A percentile compares a stretch with the other conserved stretches of the same genome.
These are phyloP conservation scores for Usnea hakonensis DNA, from an alignment of 495 filamentous ascomycete species.

Conservation along the genomic window DNA sequence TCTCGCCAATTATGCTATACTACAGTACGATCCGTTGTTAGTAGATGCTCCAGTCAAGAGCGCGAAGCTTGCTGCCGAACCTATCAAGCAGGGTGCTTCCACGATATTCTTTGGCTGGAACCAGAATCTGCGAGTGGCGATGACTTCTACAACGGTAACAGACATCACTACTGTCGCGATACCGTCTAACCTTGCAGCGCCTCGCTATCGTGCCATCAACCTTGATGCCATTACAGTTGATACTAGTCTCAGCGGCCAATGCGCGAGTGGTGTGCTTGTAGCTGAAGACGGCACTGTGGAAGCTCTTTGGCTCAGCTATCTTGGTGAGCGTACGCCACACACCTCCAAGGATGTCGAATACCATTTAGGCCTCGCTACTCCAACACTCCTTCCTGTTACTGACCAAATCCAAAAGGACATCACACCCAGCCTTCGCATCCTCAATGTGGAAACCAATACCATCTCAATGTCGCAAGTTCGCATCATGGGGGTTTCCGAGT, in stretches of 20 bases:
- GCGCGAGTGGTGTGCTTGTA: slow-evolving; percentile 89
- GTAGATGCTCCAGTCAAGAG: slow-evolving; percentile 89
- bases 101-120: slow-evolving; percentile 98
- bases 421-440: slow-evolving; percentile 72
- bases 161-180: slow-evolving; percentile 98
- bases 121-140: slow-evolving; percentile 84
- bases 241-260: slow-evolving; percentile 80
- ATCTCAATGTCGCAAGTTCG: slow-evolving; percentile 97
- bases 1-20: slow-evolving; percentile 92
- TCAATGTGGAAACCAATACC: slow-evolving; percentile 88
- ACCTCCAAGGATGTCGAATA: slow-evolving; percentile 91
- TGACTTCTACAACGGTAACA: slow-evolving; percentile 89
- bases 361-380: slow-evolving; percentile 86
- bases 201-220: slow-evolving; percentile 93
- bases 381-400: slow-evolving; percentile 76
- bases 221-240: slow-evolving; percentile 97
- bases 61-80: slow-evolving; percentile 69
- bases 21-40: slow-evolving; percentile 88
- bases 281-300: slow-evolving; percentile 86
- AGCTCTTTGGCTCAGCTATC: slow-evolving; percentile 91
- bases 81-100: slow-evolving; percentile 80
- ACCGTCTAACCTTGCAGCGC: slow-evolving; percentile 81
- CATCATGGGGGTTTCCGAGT: slow-evolving; percentile 93
- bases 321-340: slow-evolving; percentile 74
- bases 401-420: slow-evolving; percentile 73